Evolutionary conservation across 2,329 filamentous ascomycete species (phyloP), one percentile per base, ranked within the genome.

Genomic region (Fusarium sp.): DNA sequence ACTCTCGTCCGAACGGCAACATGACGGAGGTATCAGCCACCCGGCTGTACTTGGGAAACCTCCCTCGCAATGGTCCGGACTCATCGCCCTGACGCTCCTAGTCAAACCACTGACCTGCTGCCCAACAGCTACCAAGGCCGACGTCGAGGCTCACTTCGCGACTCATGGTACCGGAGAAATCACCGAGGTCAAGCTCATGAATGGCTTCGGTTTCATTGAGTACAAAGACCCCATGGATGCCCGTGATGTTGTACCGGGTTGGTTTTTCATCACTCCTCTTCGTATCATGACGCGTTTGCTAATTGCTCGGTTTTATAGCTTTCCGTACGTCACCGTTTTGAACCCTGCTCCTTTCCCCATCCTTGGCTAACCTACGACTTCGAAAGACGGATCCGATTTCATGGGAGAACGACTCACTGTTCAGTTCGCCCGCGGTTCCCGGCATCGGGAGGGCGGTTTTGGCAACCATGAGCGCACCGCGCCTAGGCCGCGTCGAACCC

Each of bases 121-220:
- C 76, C 74, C 77, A 65, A 77, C 81, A 96, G 93, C 92, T 82
- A 97, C 93, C 80, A 98, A 98, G 84, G 88, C 91, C 79, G 94
- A 99, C 78, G 91, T 99, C 77, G 93, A 98, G 81, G 88, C 89
- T 73, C 94, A 98, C 80, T 99, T 99, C 81, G 90, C 90, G 77
- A 92, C 89, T 74, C 93, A 97, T 88, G 95, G 94, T 76, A 94
- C 93, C 71, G 95, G 95, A 78, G 93, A 97, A 78, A 98, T 99
- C 77, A 95, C 91, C 70, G 95, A 99, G 83, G 94, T 99, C 82
- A 99, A 99, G 84, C 88, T 99, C 66, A 99, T 99, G 95, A 98
- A 97, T 77, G 95, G 95, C 74, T 99, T 99, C 76, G 95, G 95
- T 77, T 99, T 99, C 83, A 97, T 99, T 77, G 95, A 99, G 80